phyloP scores from a whole-genome alignment of 2,329 filamentous ascomycete genomes.

The Penicillium frequentans region DNA sequence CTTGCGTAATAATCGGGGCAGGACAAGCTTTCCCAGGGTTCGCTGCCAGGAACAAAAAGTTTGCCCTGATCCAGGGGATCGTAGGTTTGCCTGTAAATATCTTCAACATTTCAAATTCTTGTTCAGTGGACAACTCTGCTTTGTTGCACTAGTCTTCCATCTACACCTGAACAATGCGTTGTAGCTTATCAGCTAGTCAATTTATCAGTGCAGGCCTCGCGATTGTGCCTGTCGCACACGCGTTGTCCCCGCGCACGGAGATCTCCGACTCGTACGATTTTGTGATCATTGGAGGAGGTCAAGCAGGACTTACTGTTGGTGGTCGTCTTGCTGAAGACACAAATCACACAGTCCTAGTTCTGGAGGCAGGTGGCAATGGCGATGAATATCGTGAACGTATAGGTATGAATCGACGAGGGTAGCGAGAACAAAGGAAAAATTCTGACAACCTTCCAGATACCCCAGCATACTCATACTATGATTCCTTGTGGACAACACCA shows the following conservation, averaged over 20 bases:
- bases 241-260: conserved; percentile 26
- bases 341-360: conserved; percentile 35
- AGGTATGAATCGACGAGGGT: conserved; percentile 20
- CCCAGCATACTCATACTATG: conserved; percentile 34
- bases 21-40: conserved; percentile 6
- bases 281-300: conserved; percentile 56
- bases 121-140: neutral
- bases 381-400: conserved; percentile 35
- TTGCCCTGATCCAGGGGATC: conserved; percentile 1
- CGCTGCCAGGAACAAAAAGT: neutral
- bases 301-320: conserved; percentile 52
- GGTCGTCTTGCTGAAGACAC: conserved; percentile 44
- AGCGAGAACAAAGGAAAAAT: neutral
- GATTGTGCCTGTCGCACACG: conserved; percentile 20
- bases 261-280: conserved; percentile 31
- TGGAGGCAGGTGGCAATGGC: conserved; percentile 33
- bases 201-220: conserved; percentile 2
- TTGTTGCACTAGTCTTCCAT: neutral
- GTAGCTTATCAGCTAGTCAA: neutral
- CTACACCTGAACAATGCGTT: neutral
- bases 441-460: conserved; percentile 26
- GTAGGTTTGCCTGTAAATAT: neutral
- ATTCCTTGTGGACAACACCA: conserved; percentile 36
- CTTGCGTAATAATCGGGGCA: neutral
- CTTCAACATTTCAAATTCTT: neutral